Evolutionary conservation across 768 basidiomycete genomes (phyloP).

Genomic region (Pleurotus tuber-regium): DNA sequence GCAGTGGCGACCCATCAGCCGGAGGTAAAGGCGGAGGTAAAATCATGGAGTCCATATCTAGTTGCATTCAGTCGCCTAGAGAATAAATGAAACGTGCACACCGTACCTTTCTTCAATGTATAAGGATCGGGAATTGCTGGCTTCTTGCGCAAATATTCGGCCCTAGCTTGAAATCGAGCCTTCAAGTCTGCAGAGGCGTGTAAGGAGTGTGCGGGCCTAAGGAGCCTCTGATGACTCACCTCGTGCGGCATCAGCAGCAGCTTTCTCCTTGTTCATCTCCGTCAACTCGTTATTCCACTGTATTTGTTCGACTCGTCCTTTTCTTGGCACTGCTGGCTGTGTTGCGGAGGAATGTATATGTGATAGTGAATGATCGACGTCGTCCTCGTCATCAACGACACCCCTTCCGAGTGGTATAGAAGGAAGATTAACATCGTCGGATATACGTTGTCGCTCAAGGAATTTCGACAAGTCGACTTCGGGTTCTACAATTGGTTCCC

Average conservation of each 20-base stretch:
- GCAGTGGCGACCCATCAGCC: constrained; percentile 23
- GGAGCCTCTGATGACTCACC: constrained; percentile 38
- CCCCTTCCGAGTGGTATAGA: constrained; percentile 19
- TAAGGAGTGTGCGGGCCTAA: not conserved
- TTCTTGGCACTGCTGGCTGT: constrained; percentile 33
- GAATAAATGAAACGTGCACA: too few relatives aligned
- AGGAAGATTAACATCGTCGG: constrained; percentile 23
- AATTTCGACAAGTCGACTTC: constrained; percentile 72
- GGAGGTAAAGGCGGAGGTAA: constrained; percentile 58
- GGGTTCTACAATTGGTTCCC: constrained; percentile 65
- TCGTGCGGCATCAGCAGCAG: constrained; percentile 70
- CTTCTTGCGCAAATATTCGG: constrained; percentile 41
- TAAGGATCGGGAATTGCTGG: constrained; percentile 26
- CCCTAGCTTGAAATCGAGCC: constrained; percentile 53
- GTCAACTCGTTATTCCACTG: constrained; percentile 71
- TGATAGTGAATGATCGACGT: constrained; percentile 56
- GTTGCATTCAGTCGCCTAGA: not conserved
- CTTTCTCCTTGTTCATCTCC: constrained; percentile 65
- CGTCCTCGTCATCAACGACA: constrained; percentile 26
- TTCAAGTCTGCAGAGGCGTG: constrained; percentile 47
- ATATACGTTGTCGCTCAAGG: constrained; percentile 58
- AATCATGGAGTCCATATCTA: not conserved
- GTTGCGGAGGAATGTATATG: constrained; percentile 35
- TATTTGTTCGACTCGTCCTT: constrained; percentile 63
- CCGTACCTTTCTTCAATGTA: constrained; percentile 36